These are phyloP conservation scores for Hygrophorus pudorinus DNA, from an alignment of 768 basidiomycete species.

Conservation along the genomic window DNA sequence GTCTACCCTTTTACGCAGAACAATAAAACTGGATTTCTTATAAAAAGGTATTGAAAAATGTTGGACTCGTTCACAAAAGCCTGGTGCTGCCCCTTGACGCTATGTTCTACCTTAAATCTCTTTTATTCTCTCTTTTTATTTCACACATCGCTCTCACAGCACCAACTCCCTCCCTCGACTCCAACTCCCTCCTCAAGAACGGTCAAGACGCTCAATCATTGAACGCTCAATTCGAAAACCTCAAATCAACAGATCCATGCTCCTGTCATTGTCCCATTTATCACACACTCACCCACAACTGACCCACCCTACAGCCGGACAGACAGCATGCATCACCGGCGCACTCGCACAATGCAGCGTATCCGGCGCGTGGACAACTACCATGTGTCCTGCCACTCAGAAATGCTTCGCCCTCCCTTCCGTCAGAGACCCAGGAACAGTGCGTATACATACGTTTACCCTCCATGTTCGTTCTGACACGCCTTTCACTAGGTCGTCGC, in stretches of 20 bases:
- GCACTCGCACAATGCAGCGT: constrained; percentile 32
- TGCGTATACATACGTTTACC: constrained; percentile 19
- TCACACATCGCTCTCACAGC: constrained; percentile 15
- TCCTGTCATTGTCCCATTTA: constrained; percentile 22
- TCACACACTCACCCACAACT: background rate
- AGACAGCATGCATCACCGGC: constrained; percentile 34
- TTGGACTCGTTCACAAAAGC: no score
- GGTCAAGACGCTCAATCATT: constrained; percentile 40
- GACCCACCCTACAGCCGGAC: constrained; percentile 32
- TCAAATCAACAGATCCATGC: constrained; percentile 35
- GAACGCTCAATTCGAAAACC: constrained; percentile 34
- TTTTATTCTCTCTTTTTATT: constrained; percentile 17
- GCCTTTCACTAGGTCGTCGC: constrained; percentile 26
- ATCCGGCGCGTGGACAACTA: constrained; percentile 29
- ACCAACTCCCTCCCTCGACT: constrained; percentile 28
- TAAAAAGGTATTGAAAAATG: no score
- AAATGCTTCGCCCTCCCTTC: constrained; percentile 47
- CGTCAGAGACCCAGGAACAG: constrained; percentile 31
- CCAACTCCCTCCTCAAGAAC: constrained; percentile 34
- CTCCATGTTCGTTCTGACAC: background rate
- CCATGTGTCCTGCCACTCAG: constrained; percentile 25
- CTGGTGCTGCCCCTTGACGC: background rate
- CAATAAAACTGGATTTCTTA: no score
- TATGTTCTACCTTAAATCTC: constrained; percentile 12
- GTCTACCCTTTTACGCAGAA: no score